Evolutionary conservation across 2,329 filamentous ascomycete species (phyloP).

Genomic region (Fusarium sp.): DNA sequence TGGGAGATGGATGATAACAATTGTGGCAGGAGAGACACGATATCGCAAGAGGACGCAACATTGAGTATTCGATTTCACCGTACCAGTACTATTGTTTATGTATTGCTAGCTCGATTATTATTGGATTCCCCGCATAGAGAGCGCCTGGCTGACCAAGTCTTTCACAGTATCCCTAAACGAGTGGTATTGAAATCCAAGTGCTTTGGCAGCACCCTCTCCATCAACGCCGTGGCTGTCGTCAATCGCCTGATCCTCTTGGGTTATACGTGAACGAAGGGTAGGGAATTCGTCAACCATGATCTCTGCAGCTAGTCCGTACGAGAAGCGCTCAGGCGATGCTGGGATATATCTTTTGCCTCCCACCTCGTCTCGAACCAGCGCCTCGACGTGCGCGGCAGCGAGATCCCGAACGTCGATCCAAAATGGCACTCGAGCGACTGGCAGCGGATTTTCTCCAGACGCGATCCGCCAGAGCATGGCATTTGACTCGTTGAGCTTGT

Average conservation of each 20-base stretch:
- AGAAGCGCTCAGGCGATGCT: constrained; percentile 61
- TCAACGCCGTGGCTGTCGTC: constrained; percentile 61
- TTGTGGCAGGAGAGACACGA: too few relatives aligned
- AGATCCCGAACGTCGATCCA: constrained; percentile 66
- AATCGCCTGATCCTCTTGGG: constrained; percentile 53
- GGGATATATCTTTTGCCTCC: constrained; percentile 59
- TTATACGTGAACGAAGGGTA: constrained; percentile 52
- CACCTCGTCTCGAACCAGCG: constrained; percentile 55
- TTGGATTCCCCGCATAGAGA: too few relatives aligned
- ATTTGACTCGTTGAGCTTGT: constrained; percentile 61
- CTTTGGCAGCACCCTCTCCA: constrained; percentile 56
- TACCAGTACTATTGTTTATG: too few relatives aligned
- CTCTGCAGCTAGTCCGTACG: constrained; percentile 60
- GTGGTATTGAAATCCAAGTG: constrained; percentile 58
- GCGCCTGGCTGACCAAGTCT: constrained; percentile 48
- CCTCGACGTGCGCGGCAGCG: constrained; percentile 61
- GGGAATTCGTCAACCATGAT: constrained; percentile 60
- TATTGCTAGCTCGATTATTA: too few relatives aligned
- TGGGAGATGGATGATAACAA: too few relatives aligned
- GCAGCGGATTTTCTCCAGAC: constrained; percentile 52
- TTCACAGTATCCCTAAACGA: constrained; percentile 55
- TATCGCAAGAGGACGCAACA: too few relatives aligned
- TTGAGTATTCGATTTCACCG: too few relatives aligned
- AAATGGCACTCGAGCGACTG: constrained; percentile 57
- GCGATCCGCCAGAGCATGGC: constrained; percentile 59